A percentile compares a stretch with the other conserved stretches of the same genome.
Conservation (phyloP, 345 rosid species). For the Euclidium syriacum region DNA sequence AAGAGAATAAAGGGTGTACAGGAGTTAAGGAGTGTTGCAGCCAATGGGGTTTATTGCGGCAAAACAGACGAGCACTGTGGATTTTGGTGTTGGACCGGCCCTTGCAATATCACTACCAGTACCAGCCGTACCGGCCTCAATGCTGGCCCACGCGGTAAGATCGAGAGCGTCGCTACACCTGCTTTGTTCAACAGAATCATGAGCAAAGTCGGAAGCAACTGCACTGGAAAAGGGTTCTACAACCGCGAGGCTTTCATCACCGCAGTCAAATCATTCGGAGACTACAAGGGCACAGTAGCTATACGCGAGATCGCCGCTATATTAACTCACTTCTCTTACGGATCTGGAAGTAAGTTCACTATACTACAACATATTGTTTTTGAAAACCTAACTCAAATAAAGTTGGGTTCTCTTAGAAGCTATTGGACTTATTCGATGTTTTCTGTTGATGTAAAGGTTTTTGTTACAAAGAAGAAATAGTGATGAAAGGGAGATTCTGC, state of each 20-base stretch:
- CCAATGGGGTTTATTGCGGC: conserved; percentile 24
- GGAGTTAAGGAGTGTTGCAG: conserved; percentile 26
- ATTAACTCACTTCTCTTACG: conserved; percentile 43
- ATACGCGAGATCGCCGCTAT: conserved; percentile 48
- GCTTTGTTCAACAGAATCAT: conserved; percentile 38
- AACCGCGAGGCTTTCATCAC: conserved; percentile 27
- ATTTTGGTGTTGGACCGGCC: conserved; percentile 18
- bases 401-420: no score
- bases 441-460: conserved; percentile 33
- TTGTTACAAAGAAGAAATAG: conserved; percentile 30
- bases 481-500: conserved; percentile 15
- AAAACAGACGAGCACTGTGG: conserved; percentile 10
- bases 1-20: conserved; percentile 6
- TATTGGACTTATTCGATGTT: no score
- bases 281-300: conserved; percentile 35
- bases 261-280: conserved; percentile 23
- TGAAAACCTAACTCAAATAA: no score
- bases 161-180: conserved; percentile 36
- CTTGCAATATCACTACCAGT: conserved; percentile 22
- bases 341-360: conserved; percentile 47
- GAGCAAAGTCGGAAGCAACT: conserved; percentile 29
- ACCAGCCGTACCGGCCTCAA: no score
- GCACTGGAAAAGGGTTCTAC: conserved; percentile 45
- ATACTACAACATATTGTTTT: no score
- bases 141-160: conserved; percentile 20